A percentile compares a stretch with the other conserved stretches of the same genome.
These are phyloP conservation scores for Pyrenula aspistea DNA, from an alignment of 495 filamentous ascomycete species.

Conservation along the genomic window DNA sequence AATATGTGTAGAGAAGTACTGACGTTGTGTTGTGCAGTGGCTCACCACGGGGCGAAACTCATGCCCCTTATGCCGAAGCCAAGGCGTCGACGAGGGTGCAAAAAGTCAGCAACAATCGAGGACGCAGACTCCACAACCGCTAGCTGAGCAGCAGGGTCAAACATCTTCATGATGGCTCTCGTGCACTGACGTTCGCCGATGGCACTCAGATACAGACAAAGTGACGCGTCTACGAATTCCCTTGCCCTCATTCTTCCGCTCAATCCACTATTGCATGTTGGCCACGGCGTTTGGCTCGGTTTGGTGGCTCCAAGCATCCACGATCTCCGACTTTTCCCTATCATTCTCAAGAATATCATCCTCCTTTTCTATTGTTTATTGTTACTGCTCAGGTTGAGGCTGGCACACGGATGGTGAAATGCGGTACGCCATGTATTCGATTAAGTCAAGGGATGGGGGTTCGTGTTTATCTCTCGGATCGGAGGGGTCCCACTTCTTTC, in stretches of 20 bases:
- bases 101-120: neutral
- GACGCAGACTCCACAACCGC: neutral
- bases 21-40: conserved; percentile 38
- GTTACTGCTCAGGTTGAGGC: too few species aligned
- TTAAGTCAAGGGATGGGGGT: too few species aligned
- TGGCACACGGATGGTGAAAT: too few species aligned
- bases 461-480: too few species aligned
- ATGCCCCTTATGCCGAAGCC: conserved; percentile 60
- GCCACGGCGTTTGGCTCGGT: too few species aligned
- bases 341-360: too few species aligned
- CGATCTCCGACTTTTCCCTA: too few species aligned
- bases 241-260: neutral
- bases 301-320: too few species aligned
- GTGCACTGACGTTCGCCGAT: neutral
- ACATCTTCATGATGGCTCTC: neutral
- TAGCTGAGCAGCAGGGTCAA: neutral
- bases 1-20: neutral
- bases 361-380: too few species aligned
- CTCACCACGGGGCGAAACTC: conserved; percentile 70
- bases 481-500: too few species aligned
- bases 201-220: neutral
- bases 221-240: neutral
- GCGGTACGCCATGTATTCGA: too few species aligned
- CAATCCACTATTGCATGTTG: too few species aligned
- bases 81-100: conserved; percentile 53